Conservation (phyloP, 768 basidiomycete genomes). For the Tephrocybe sp. region DNA sequence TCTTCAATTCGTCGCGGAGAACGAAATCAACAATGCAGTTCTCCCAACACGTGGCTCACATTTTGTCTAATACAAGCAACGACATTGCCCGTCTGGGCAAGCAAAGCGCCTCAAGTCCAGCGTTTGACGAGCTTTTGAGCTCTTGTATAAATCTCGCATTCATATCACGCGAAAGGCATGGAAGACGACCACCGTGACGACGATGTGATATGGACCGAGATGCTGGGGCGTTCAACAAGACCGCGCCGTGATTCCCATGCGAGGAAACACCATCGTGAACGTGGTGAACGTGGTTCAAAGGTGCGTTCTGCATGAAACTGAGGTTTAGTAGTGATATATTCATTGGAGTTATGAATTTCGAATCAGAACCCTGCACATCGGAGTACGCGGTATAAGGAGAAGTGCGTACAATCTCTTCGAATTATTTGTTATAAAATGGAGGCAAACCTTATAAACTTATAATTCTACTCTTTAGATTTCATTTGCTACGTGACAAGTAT, state of each 20-base stretch:
- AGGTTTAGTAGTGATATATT: too few relatives aligned
- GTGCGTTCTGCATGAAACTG: not conserved
- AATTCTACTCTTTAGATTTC: conserved; percentile 35
- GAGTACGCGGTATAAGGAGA: conserved; percentile 12
- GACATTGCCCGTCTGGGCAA: too few relatives aligned
- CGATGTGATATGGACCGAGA: too few relatives aligned
- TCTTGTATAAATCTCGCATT: too few relatives aligned
- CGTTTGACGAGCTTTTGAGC: too few relatives aligned
- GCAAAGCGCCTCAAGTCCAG: too few relatives aligned
- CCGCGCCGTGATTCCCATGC: not conserved
- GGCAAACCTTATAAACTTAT: not conserved
- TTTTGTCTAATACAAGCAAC: not conserved
- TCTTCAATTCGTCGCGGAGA: not conserved
- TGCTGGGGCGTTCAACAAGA: not conserved
- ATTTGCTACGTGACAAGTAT: conserved; percentile 44
- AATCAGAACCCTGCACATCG: not conserved
- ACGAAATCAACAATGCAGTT: not conserved
- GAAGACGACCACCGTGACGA: not conserved
- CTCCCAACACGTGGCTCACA: not conserved
- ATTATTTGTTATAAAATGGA: not conserved
- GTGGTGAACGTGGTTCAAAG: not conserved
- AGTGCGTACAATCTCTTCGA: not conserved
- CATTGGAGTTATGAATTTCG: too few relatives aligned
- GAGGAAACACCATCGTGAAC: conserved; percentile 1
- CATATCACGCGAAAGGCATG: not conserved